Evolutionary conservation across 2,329 filamentous ascomycete genomes (phyloP), one percentile per base, ranked within the genome.

Genomic region (Colletotrichum aenigma): DNA sequence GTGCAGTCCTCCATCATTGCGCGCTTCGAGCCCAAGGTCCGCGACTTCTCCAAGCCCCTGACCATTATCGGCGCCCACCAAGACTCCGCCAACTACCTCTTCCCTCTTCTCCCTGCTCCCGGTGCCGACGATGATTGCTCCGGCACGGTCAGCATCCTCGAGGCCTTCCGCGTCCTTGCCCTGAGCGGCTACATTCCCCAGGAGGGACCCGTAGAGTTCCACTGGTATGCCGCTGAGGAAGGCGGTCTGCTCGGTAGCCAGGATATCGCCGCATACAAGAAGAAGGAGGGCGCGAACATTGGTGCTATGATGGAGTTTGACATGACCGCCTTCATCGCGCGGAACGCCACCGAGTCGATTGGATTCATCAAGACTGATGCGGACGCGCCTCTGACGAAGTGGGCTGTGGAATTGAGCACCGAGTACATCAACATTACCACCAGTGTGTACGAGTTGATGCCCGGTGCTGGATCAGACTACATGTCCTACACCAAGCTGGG

Each of bases 141-240:
- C 75, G 93, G 92, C 60, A 93, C 93, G 0, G 93, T 95, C 48
- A 95, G 93, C 10, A 95, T 95, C 75, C 88, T 95, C 12, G 93
- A 95, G 82, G 92, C 93, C 3, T 87, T 95, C 77, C 89, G 93
- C 34, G 91, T 93, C 69, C 86, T 95, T 78, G 89, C 91, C 15
- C 84, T 89, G 68, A 87, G 78, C 30, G 83, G 83, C 1, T 85
- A 78, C 66, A 77, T 80, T 21, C 84, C 83, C 4, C 71, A 79
- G 32, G 78, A 83, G 9, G 83, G 83, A 0, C 83, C 93, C 0
- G 84, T 95, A 69, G 94, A 95, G 83, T 95, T 95, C 82, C 93
- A 94, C 82, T 96, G 93, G 93, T 95, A 95, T 84, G 92, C 91
- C n/a, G 94, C 93, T 1, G 94, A 95, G 81, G 94, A 95, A 81